A percentile compares a stretch with the other conserved stretches of the same genome.
phyloP scores from a whole-genome alignment of 2,329 filamentous ascomycete species.

The Aspergillus spinulosporus region DNA sequence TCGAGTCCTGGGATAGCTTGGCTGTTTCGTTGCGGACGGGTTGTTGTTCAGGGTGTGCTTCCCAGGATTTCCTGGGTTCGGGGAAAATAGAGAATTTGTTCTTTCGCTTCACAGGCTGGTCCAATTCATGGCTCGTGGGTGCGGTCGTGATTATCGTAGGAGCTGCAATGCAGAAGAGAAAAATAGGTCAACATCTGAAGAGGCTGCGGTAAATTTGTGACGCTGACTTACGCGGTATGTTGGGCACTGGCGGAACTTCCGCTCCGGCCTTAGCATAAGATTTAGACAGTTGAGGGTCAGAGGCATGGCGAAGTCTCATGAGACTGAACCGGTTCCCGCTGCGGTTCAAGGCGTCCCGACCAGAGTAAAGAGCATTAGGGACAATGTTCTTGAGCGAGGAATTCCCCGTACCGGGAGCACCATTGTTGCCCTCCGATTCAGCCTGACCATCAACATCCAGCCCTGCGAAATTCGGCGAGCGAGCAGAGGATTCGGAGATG shows the following conservation, averaged over 20 bases:
- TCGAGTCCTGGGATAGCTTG: slow-evolving; percentile 28
- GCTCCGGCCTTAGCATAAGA: slow-evolving; percentile 65
- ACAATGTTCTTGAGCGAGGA: slow-evolving; percentile 20
- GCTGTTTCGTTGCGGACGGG: slow-evolving; percentile 19
- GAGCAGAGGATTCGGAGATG: slow-evolving; percentile 39
- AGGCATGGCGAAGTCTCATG: slow-evolving; percentile 86
- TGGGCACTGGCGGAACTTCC: slow-evolving; percentile 49
- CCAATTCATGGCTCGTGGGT: slow-evolving; percentile 68
- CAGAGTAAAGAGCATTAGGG: slow-evolving; percentile 19
- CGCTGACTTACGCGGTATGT: slow-evolving; percentile 38
- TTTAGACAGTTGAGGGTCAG: slow-evolving; percentile 82
- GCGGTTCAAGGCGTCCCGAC: slow-evolving; percentile 27
- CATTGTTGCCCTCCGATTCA: slow-evolving; percentile 16
- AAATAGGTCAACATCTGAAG: slow-evolving; percentile 6
- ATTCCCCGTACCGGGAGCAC: slow-evolving; percentile 18
- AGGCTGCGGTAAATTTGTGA: slow-evolving; percentile 5
- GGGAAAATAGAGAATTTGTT: slow-evolving; percentile 43
- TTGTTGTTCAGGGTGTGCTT: slow-evolving; percentile 27
- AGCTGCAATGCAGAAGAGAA: slow-evolving; percentile 32
- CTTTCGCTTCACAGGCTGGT: slow-evolving; percentile 44
- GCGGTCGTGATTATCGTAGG: slow-evolving; percentile 87
- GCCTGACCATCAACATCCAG: slow-evolving; percentile 21
- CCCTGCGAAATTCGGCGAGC: slow-evolving; percentile 24
- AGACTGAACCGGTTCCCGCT: slow-evolving; percentile 60
- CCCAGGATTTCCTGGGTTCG: slow-evolving; percentile 37